A percentile compares a stretch with the other conserved stretches of the same genome.
Conservation (phyloP, 768 basidiomycete species). For the Mrakia frigida region DNA sequence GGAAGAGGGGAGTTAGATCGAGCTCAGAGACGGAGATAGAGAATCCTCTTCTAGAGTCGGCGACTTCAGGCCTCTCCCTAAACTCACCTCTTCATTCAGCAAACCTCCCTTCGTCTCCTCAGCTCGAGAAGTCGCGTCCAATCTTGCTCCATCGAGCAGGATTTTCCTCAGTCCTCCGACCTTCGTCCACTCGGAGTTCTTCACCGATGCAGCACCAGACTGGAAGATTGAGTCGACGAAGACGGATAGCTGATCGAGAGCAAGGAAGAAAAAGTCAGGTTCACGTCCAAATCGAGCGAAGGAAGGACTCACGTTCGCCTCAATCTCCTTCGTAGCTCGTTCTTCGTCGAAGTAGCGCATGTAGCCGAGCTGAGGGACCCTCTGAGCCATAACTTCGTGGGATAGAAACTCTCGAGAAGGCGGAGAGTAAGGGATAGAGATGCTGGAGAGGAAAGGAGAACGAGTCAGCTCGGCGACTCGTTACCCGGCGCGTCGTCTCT, state of each 20-base stretch:
- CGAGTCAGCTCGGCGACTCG: background rate
- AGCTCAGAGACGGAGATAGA: background rate
- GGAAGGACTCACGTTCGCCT: conserved; percentile 51
- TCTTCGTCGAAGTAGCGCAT: conserved; percentile 61
- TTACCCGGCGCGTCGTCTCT: no score
- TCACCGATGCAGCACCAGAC: background rate
- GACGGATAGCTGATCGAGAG: background rate
- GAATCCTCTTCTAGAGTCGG: no score
- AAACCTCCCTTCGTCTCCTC: background rate
- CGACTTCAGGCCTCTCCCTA: background rate
- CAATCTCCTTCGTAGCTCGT: conserved; percentile 54
- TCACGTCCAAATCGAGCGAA: background rate
- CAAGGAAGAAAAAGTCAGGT: no score
- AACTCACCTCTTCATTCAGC: background rate
- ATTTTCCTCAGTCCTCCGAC: background rate
- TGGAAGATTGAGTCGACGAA: background rate
- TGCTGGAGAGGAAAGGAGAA: conserved; percentile 44
- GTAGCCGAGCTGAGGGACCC: conserved; percentile 59
- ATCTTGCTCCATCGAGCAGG: background rate
- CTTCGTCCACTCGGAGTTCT: background rate
- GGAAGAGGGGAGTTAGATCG: background rate
- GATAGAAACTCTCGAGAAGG: conserved; percentile 53
- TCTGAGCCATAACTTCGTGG: conserved; percentile 52
- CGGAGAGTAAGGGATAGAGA: conserved; percentile 64
- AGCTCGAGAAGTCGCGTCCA: background rate